Evolutionary conservation across 768 basidiomycete genomes (phyloP), one percentile per base, ranked within the genome.

Genomic region (Tylopilus rubrobrunneus): DNA sequence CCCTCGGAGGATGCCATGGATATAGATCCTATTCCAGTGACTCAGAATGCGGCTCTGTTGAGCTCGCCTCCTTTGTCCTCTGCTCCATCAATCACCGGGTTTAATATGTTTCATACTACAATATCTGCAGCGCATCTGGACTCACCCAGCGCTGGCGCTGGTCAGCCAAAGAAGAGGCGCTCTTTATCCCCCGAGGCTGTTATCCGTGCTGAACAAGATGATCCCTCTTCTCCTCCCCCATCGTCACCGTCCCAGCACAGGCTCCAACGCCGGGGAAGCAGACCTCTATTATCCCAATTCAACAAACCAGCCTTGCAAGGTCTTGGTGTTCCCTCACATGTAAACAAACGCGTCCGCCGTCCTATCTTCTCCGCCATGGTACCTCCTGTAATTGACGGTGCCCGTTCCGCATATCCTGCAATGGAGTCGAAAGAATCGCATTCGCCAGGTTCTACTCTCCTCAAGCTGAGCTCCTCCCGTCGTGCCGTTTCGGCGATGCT

Each of bases 401-500:
- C 70, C 42, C 74, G 71, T 17, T 79, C 76, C 19, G 77, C 79
- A 4, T 76, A 75, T 60, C 76, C 79, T 4, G 54, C 65, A 14
- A 62, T 80, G 45, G 67, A 66, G 2, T 62, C 67, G 11, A 65
- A 60, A 23, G 70, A 62, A 4, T 56, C 65, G 9, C 60, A 61
- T 49, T 69, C 64, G 48, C 74, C 75, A n/a, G 56, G 67, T 41
- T 45, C 49, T 19, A 21, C 21, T 7, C 40, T 44, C 21, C 21
- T 49, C 21, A 74, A 67, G 27, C 62, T 79, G 11, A 81, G 77
- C 3, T 81, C 81, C 28, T 73, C 78, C 15, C 82, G 89, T 25
- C 83, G 89, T 28, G 87, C 84, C 2, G 88, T 91, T 66, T 89
- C 87, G 45, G 89, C 89, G 4, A 78, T 89, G 72, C 71, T 87